Evolutionary conservation across 305 asterid species (phyloP), one percentile per base, ranked within the genome.

Genomic region (Fraxinus platypoda): DNA sequence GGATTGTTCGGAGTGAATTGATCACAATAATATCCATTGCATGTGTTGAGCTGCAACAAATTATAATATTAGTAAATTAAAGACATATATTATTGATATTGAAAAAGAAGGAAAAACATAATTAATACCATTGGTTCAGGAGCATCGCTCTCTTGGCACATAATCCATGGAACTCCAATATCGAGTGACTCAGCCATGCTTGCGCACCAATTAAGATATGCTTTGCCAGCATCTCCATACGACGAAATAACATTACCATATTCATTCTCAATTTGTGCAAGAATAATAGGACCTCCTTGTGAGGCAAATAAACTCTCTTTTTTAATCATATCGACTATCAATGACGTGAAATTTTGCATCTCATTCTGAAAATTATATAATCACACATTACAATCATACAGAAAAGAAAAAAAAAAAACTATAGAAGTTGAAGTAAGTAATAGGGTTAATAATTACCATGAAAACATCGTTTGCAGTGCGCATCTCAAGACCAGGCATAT

Each of bases 261-360:
- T 73, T 94, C 97, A 52, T 94, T 94, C 84, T 94, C 98, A 17
- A 92, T 92, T 91, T 94, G 77, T 28, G 97, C 92, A 7, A 94
- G 86, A 38, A 94, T 92, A 41, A 94, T 90, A 0, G 98, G 97
- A 8, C 98, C 98, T 75, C 97, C 97, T 90, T 93, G 98, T 3
- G 95, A 92, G 2, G 97, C 97, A 84, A 94, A 93, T 6, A 93
- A 88, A 15, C 86, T 92, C 81, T 93, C 97, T 43, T 88, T 30
- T 41, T 94, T 91, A n/a, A 90, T 78, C 97, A 89, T 93, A 21
- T 93, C 88, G 11, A 93, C 95, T 8, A 94, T 94, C 26, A 89
- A 72, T 1, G 88, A 80, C 0, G 95, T 93, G 74, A 94, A 94
- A 72, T 91, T 93, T 83, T 87, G 87, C 98, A 94, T 93, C 85